Evolutionary conservation across 257 asterid genomes (phyloP), one percentile per base, ranked within the genome.

Genomic region (Nicotiana tomentosiformis): DNA sequence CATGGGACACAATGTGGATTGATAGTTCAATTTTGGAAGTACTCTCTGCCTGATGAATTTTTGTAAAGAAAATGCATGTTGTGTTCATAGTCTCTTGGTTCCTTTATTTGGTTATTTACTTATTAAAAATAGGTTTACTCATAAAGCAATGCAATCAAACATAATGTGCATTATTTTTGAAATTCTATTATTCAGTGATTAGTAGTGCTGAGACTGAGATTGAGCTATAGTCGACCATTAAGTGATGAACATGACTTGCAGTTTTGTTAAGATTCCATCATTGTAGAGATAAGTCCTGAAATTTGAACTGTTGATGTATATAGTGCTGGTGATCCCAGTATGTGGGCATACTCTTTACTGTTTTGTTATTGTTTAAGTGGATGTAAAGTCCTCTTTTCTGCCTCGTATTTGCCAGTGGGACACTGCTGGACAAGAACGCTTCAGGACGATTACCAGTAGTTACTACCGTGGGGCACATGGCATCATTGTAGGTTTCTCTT

Each of bases 401-500:
- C 26, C 26, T 57, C 64, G 7, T 57, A 57, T 57, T 57, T 5
- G 23, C 6, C 85, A 93, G 97, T 90, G 96, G 97, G 97, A 93
- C 83, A 93, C 97, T 55, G 97, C 97, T 76, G 96, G 97, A 80
- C 97, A 91, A 87, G 97, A 93, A 85, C 97, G 96, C 23, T 93
- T 93, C 88, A 88, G 97, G 81, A 93, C 97, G 15, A 93, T 91
- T 67, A 93, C 97, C 80, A 93, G 97, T 84, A 91, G 96, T 90
- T 93, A 93, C 86, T 93, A 93, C 86, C 94, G 96, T n/a, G 97
- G 97, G 85, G 97, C 97, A 18, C 97, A 93, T 84, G 97, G 97
- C 85, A 93, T 93, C 77, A 93, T 93, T 78, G 97, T 93, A 83
- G 66, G 93, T 84, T 66, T 37, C 60, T 70, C 17, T 7, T 10